Conservation (phyloP, 768 basidiomycete genomes). For the Serendipita sp. region DNA sequence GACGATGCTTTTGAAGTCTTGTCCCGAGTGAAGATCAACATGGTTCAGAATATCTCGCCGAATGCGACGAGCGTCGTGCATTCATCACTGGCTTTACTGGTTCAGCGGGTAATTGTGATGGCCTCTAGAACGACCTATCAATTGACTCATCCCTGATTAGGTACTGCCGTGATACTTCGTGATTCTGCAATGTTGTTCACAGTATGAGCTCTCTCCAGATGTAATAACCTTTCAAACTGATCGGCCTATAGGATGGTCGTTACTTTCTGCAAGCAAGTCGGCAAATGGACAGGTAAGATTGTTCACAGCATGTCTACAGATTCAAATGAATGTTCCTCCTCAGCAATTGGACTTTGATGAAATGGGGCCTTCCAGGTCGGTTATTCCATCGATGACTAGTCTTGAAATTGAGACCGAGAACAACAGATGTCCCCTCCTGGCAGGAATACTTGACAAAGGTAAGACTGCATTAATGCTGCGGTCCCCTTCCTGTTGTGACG, state of each 20-base stretch:
- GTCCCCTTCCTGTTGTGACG: neutral
- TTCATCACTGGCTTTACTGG: constrained; percentile 92
- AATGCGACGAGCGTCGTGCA: constrained; percentile 65
- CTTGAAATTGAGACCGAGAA: constrained; percentile 10
- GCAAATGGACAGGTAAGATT: constrained; percentile 61
- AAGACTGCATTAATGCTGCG: constrained; percentile 2
- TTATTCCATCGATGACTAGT: constrained; percentile 11
- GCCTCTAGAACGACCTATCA: neutral
- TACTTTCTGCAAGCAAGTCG: constrained; percentile 88
- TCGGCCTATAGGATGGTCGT: constrained; percentile 46
- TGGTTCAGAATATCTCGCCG: constrained; percentile 69
- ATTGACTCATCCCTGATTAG: constrained; percentile 22
- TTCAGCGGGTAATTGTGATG: constrained; percentile 50
- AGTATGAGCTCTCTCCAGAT: neutral
- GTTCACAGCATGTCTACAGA: neutral
- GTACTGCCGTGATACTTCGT: constrained; percentile 59
- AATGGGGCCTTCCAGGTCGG: constrained; percentile 66
- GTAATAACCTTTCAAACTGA: neutral
- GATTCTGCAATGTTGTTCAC: constrained; percentile 74
- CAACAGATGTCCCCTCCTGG: constrained; percentile 72
- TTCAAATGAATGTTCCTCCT: neutral
- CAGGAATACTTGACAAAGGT: constrained; percentile 72
- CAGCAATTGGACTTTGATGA: constrained; percentile 89
- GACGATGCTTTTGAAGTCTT: constrained; percentile 26
- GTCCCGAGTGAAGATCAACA: constrained; percentile 90